Base-by-base conservation (phyloP, 768 basidiomycete species). In the Naganishia onofrii region DNA sequence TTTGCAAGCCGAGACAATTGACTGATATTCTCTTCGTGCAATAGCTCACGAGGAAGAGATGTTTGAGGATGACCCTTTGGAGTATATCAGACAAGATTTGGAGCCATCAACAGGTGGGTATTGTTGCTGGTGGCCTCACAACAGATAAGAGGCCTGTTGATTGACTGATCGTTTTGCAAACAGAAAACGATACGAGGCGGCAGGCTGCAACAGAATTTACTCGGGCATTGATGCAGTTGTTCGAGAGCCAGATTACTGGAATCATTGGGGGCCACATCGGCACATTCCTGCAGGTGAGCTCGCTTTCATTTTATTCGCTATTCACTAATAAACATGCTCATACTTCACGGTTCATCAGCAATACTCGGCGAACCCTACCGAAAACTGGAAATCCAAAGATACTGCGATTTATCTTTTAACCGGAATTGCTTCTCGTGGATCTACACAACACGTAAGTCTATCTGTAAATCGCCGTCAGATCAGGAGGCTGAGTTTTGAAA, bases 151-250 rank as follows among this genome's bases (percentile, higher is more conserved):
- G 19, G 2, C 10, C 15, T 28, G 8, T 15, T n/a, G n/a, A 46
- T 17, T 46, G 46, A 46, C 19, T 5, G 15, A 46, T 17, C 4
- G 15, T 17, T 46, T 17, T 17, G 46, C 46, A 17, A 31, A 82
- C 86, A 67, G 94, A 94, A 75, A 85, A 86, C 32, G 87, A 90
- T 52, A 98, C 94, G 0, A 87, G 93, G 34, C 84, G 95, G 48
- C 92, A 96, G 75, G 90, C 95, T 2, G 95, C 93, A 0, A 93
- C 90, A 0, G 95, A 99, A 75, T 91, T 98, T n/a, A 86, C 96
- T 2, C 90, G 93, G 68, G 91, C 94, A 0, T 84, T 99, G 3
- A 91, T 96, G 92, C 46, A 83, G 73, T 79, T 82, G 68, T 88
- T 88, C 72, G 94, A 96, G 76, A 79, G 85, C 0, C 90, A 92